phyloP scores from a whole-genome alignment of 1,284 basidiomycete genomes.

The Polyporus tsugae region DNA sequence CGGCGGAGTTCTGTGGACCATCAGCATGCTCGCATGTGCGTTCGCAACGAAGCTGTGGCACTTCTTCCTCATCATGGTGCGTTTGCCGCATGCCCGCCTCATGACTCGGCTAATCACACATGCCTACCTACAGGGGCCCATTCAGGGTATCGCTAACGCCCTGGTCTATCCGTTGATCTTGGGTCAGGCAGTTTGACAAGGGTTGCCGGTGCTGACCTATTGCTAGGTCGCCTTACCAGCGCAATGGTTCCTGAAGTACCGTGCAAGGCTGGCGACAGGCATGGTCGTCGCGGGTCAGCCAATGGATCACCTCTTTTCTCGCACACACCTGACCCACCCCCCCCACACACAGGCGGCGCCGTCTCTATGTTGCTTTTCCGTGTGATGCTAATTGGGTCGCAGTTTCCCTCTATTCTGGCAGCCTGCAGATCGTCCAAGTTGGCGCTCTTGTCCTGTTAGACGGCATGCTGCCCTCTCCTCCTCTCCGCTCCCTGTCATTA shows the following conservation, averaged over 20 bases:
- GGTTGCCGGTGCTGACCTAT: not conserved
- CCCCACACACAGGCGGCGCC: constrained; percentile 32
- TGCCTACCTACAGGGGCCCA: constrained; percentile 20
- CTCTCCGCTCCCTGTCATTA: not conserved
- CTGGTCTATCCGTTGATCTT: constrained; percentile 32
- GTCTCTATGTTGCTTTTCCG: constrained; percentile 34
- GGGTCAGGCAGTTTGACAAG: not conserved
- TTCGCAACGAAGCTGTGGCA: constrained; percentile 36
- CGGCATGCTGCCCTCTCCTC: constrained; percentile 15
- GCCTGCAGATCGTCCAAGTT: constrained; percentile 29
- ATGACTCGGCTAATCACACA: not conserved
- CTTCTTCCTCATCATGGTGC: constrained; percentile 33
- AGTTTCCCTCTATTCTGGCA: constrained; percentile 28
- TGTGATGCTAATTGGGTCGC: constrained; percentile 32
- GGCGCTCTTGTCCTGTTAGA: constrained; percentile 27
- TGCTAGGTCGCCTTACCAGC: constrained; percentile 31
- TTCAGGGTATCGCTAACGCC: constrained; percentile 31
- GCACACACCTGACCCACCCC: not conserved
- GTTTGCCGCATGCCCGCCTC: not conserved
- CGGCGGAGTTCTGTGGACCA: constrained; percentile 30
- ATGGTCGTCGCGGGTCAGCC: constrained; percentile 33
- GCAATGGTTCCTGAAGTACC: constrained; percentile 34
- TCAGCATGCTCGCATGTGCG: constrained; percentile 29
- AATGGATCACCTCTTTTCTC: no score
- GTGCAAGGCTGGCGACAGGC: constrained; percentile 31